Evolutionary conservation across 441 rosid species (phyloP), one percentile per base, ranked within the genome.

Genomic region (Brassica hybrid): DNA sequence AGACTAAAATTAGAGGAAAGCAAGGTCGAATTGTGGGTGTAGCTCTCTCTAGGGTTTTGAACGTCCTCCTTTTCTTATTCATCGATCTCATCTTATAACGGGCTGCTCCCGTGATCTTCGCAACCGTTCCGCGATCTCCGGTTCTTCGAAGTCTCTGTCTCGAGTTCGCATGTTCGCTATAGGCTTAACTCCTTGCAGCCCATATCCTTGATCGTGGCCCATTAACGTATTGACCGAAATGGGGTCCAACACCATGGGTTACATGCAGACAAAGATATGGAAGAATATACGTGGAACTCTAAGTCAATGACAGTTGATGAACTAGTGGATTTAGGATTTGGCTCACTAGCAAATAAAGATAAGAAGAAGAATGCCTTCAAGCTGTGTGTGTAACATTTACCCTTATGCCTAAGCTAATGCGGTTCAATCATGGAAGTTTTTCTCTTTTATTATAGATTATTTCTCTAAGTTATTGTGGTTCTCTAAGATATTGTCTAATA

Each of bases 271-370:
- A 91, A 84, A 3, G 91, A 86, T 38, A 82, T 90, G 83, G 97
- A 96, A 78, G 87, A 85, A 57, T 94, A 91, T 54, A 88, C 93
- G 58, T 94, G 98, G 98, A 92, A 93, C 82, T 83, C 88, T 54
- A 87, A 85, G 87, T 79, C 97, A 14, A 81, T 75, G 60, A 71
- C 85, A 50, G 85, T 81, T 52, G 91, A 89, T 81, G 91, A 91
- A 45, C 69, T 82, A 32, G 76, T 91, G 88, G 92, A 96, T 84
- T 91, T 94, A 76, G 81, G 69, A 85, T 86, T 90, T 81, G 91
- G 83, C 27, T 63, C 81, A 76, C 76, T 89, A 54, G 87, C 66
- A 74, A 89, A 89, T 65, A 32, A 32, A 32, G 36, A 32, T 32
- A 86, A 83, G 74, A 86, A 86, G 57, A 88, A 90, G 79, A 67